Conservation (phyloP, 495 filamentous ascomycete species). For the Jackrogersella multiformis region DNA sequence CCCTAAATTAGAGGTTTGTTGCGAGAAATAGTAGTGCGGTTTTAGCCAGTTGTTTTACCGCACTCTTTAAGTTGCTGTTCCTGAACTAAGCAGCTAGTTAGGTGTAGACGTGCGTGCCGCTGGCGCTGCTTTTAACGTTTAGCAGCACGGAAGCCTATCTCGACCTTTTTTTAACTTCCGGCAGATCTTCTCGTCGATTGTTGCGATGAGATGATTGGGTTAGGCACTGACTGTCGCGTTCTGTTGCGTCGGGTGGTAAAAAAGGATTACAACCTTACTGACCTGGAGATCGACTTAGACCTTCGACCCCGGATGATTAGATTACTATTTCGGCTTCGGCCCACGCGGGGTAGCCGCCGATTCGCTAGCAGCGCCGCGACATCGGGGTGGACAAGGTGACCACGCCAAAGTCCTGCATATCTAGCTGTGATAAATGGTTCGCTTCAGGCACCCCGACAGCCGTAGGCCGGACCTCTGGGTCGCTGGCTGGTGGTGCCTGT, state of each 20-base stretch:
- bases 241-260: slow-evolving; percentile 21
- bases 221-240: slow-evolving; percentile 18
- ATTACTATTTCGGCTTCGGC: slow-evolving; percentile 28
- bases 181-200: background rate
- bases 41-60: background rate
- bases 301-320: slow-evolving; percentile 20
- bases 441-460: slow-evolving; percentile 12
- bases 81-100: background rate
- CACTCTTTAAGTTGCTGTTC: background rate
- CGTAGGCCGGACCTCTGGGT: slow-evolving; percentile 1
- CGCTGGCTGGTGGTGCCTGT: background rate
- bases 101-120: background rate
- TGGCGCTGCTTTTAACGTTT: background rate
- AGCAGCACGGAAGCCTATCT: background rate
- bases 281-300: slow-evolving; percentile 2
- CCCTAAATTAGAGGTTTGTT: too few relatives aligned
- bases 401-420: slow-evolving; percentile 4
- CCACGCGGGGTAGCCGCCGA: slow-evolving; percentile 37
- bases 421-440: background rate
- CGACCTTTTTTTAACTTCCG: slow-evolving; percentile 8
- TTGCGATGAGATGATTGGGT: slow-evolving; percentile 1
- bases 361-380: slow-evolving; percentile 33
- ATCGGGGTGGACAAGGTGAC: slow-evolving; percentile 31
- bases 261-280: slow-evolving; percentile 17
- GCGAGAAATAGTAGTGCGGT: background rate